These are phyloP conservation scores for Penicillium paradoxum DNA, from an alignment of 495 filamentous ascomycete genomes.

Conservation along the genomic window DNA sequence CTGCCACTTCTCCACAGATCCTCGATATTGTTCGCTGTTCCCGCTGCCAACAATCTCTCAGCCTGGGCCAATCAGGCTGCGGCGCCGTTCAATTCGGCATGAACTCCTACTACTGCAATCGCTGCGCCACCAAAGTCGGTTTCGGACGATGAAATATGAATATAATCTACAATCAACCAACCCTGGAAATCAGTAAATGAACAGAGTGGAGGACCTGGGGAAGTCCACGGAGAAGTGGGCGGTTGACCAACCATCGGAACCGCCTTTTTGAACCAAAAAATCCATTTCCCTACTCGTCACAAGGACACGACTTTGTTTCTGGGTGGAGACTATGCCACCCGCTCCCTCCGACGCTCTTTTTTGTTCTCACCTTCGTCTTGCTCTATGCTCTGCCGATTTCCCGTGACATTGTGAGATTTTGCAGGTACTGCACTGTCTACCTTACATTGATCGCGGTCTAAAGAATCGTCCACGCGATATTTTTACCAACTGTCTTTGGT, in stretches of 20 bases:
- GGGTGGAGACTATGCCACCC: not conserved
- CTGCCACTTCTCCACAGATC: constrained; percentile 15
- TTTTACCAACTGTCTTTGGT: not conserved
- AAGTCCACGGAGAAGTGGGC: not conserved
- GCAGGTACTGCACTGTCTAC: constrained; percentile 10
- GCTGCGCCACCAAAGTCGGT: constrained; percentile 68
- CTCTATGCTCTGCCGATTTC: not conserved
- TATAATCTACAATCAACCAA: not conserved
- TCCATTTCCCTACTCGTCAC: not conserved
- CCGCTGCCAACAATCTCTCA: constrained; percentile 46
- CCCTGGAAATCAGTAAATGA: not conserved
- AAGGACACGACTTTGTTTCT: too few relatives aligned
- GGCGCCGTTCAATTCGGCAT: constrained; percentile 67
- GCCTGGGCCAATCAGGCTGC: constrained; percentile 33
- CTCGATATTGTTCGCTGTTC: constrained; percentile 47
- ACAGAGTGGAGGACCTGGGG: not conserved
- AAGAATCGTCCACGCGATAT: not conserved
- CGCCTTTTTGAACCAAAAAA: not conserved
- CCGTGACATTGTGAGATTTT: not conserved
- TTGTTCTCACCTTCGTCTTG: not conserved
- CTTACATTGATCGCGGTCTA: not conserved
- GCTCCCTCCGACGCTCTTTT: not conserved
- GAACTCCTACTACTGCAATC: constrained; percentile 75
- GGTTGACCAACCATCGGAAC: not conserved
- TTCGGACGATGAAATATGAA: constrained; percentile 52